phyloP scores from a whole-genome alignment of 2,329 filamentous ascomycete species.

The Zarea fungicola region DNA sequence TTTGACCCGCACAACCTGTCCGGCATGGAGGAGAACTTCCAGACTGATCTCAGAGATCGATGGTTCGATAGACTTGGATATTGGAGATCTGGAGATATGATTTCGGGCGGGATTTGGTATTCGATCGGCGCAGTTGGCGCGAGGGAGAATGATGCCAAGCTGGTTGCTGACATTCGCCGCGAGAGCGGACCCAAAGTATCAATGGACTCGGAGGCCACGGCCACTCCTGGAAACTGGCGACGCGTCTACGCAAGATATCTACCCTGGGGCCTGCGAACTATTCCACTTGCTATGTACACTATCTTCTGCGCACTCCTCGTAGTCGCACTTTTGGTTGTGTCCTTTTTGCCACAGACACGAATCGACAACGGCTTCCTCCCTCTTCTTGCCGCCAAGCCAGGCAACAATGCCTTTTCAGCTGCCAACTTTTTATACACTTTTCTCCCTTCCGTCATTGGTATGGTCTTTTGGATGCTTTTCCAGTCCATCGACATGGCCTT shows the following conservation, averaged over 20 bases:
- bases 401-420: conserved; percentile 65
- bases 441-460: conserved; percentile 62
- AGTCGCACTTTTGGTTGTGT: conserved; percentile 68
- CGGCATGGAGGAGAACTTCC: conserved; percentile 45
- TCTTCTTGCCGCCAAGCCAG: conserved; percentile 55
- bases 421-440: conserved; percentile 87
- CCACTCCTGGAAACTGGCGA: conserved; percentile 23
- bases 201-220: conserved; percentile 25
- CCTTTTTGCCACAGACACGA: conserved; percentile 65
- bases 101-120: conserved; percentile 67
- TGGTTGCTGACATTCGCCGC: conserved; percentile 22
- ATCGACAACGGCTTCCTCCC: conserved; percentile 69
- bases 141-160: conserved; percentile 25
- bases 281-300: conserved; percentile 60
- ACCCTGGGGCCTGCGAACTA: conserved; percentile 69
- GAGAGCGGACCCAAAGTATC: conserved; percentile 27
- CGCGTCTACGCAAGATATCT: conserved; percentile 54
- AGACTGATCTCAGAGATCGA: conserved; percentile 46
- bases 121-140: conserved; percentile 56
- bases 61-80: conserved; percentile 74
- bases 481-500: conserved; percentile 61
- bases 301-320: conserved; percentile 57
- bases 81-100: conserved; percentile 66
- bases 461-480: conserved; percentile 61
- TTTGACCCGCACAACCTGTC: conserved; percentile 64